These are phyloP conservation scores for Gossypium davidsonii DNA, from an alignment of 441 rosid species.

Conservation along the genomic window DNA sequence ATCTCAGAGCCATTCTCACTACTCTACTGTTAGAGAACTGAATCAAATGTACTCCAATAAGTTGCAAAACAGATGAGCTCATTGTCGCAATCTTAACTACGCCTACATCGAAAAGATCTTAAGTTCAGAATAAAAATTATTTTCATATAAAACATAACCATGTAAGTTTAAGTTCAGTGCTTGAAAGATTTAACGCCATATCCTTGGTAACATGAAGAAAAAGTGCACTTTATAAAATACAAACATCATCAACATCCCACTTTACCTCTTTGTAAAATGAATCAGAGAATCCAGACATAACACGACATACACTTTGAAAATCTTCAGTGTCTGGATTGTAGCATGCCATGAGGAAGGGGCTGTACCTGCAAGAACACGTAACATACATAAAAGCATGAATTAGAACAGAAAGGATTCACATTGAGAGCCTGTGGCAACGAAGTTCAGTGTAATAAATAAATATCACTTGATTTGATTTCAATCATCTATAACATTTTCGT, in stretches of 20 bases:
- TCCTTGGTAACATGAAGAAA: constrained; percentile 5
- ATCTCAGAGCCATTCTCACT: constrained; percentile 2
- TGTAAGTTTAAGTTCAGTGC: background rate
- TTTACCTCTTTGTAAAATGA: constrained; percentile 71
- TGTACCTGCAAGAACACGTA: constrained; percentile 51
- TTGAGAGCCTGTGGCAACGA: background rate
- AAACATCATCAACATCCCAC: background rate
- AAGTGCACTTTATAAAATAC: background rate
- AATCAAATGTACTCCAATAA: background rate
- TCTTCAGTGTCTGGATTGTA: constrained; percentile 76
- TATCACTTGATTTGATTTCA: background rate
- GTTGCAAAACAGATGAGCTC: background rate
- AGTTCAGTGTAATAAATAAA: background rate
- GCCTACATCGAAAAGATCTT: background rate
- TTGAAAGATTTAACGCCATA: background rate
- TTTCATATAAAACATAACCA: background rate
- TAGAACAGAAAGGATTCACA: background rate
- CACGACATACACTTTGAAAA: constrained; percentile 80
- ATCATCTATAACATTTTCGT: background rate
- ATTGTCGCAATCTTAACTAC: background rate
- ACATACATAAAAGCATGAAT: background rate
- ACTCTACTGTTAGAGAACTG: background rate
- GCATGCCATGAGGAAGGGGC: constrained; percentile 95
- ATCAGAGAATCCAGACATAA: constrained; percentile 89
- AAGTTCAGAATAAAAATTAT: background rate